Percentiles rank a stretch among this genome's conserved stretches.
phyloP scores from a whole-genome alignment of 2,329 filamentous ascomycete genomes.

The Sordariomycetes sp. region DNA sequence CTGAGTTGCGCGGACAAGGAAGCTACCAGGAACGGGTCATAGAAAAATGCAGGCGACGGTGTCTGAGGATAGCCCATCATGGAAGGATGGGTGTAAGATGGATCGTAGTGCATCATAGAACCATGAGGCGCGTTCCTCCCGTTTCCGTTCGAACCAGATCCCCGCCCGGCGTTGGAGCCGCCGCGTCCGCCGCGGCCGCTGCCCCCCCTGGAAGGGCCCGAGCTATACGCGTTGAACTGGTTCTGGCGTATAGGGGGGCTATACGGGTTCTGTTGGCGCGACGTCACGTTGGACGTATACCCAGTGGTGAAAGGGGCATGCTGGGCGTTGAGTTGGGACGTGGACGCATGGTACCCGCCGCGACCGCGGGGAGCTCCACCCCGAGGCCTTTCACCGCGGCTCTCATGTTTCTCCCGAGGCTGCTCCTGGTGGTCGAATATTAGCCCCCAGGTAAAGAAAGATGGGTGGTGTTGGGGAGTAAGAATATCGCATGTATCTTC shows the following conservation, averaged over 20 bases:
- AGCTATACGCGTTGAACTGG: constrained; percentile 21
- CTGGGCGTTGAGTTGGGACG: constrained; percentile 20
- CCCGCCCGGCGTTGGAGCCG: constrained; percentile 13
- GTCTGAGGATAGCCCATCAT: constrained; percentile 24
- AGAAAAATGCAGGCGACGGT: neutral
- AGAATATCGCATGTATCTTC: neutral
- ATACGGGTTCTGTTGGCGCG: constrained; percentile 25
- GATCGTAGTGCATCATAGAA: constrained; percentile 12
- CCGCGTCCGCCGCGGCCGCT: constrained; percentile 18
- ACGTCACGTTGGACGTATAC: constrained; percentile 16
- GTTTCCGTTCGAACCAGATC: constrained; percentile 13
- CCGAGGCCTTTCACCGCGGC: constrained; percentile 28
- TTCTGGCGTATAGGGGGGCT: constrained; percentile 33
- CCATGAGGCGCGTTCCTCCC: constrained; percentile 13
- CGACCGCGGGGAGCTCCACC: constrained; percentile 31
- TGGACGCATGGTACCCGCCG: constrained; percentile 26
- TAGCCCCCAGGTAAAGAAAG: neutral
- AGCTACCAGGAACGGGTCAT: constrained; percentile 17
- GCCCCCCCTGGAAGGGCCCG: constrained; percentile 21
- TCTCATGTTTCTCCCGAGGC: constrained; percentile 21
- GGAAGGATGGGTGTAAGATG: constrained; percentile 5
- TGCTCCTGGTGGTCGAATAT: constrained; percentile 7
- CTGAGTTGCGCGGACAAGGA: constrained; percentile 50
- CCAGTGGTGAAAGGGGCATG: constrained; percentile 23
- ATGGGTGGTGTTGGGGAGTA: neutral